Base-by-base conservation (phyloP, 129 eudicot species). In the Flaveria linearis region DNA sequence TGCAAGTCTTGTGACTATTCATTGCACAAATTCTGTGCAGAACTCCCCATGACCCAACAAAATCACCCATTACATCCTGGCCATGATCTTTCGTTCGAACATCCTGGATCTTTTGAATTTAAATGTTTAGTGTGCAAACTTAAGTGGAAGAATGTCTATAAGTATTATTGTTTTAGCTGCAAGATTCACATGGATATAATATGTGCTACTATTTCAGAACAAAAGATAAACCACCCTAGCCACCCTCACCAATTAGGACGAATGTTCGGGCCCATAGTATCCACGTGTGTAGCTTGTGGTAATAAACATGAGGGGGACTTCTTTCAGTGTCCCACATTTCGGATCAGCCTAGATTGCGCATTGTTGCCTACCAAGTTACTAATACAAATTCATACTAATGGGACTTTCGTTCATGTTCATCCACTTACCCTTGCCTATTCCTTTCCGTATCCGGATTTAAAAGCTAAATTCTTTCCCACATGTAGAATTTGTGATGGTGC, bases 1-100 rank as follows among this genome's bases (percentile, higher is more conserved):
- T 49, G 22, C 46, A 15, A 64, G 67, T 61, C 67, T 30, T 64
- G 69, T 64, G 10, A 30, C 69, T 64, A 64, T 22, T n/a, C n/a
- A n/a, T n/a, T n/a, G n/a, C 69, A 64, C 18, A 68, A 41, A 43
- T 43, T 68, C 4, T 68, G 72, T 41, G 72, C 53, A 10, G 57
- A 69, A 46, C 9, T 69, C 7, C 73, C 41, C 41, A 14, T 0
- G 14, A 69, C 6, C n/a, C 41, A 33, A 20, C 39, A 69, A 45
- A 45, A 69, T 5, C 73, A 69, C 41, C 39, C 49, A 11, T 69
- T n/a, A 45, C 57, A 69, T 69, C 57, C 73, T 2, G 18, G n/a
- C 56, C 73, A 69, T 5, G 13, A 6, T 13, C 74, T 69, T 69
- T 45, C 33, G 69, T 64, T 3, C 0, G 3, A 33, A 4, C 39